Base-by-base conservation (phyloP, 192 early-diverging fungal species). In the Dissophora globulifera region DNA sequence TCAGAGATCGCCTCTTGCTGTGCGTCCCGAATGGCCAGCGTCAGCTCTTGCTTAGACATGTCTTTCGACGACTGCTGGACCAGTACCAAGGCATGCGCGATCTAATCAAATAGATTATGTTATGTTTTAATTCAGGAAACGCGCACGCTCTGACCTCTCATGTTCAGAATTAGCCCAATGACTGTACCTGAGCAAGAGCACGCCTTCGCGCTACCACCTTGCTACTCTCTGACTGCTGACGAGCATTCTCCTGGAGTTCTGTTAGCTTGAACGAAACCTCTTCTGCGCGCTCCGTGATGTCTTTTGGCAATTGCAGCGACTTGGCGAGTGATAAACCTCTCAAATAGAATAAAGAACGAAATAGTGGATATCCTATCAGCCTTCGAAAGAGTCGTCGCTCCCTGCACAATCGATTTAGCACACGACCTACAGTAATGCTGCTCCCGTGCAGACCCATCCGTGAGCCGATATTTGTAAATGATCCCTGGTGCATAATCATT, bases 241-340 rank as follows among this genome's bases (percentile, higher is more conserved):
- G 50, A 3, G 45, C 63, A 13, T 46, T 49, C 56, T 66, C 75
- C 42, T 78, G 66, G n/a, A 86, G 58, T 17, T 70, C 19, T 2
- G 16, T 22, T n/a, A 81, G 53, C 20, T 47, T 56, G 19, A 55
- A 12, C 1, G 85, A 82, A 5, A 87, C 47, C 12, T 58, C 51
- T 16, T 72, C 56, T 38, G 80, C 80, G 17, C 78, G 63, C 29
- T 46, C 17, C 11, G 78, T 58, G 22, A 83, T 62, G 0, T 79
- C 52, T 0, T 65, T 27, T 2, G 68, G 62, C 3, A 85, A 49
- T 8, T 75, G 69, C 10, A 83, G 32, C 1, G 74, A 58, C 29
- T 79, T 62, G 15, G 84, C 86, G 40, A 85, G 67, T n/a, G 68
- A 63, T 25, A 85, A 33, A 0, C 86, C 85, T 86, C 50, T 9